Percentiles rank a stretch among this genome's conserved stretches.
Conservation (phyloP, 768 basidiomycete genomes). For the Russula sp. region DNA sequence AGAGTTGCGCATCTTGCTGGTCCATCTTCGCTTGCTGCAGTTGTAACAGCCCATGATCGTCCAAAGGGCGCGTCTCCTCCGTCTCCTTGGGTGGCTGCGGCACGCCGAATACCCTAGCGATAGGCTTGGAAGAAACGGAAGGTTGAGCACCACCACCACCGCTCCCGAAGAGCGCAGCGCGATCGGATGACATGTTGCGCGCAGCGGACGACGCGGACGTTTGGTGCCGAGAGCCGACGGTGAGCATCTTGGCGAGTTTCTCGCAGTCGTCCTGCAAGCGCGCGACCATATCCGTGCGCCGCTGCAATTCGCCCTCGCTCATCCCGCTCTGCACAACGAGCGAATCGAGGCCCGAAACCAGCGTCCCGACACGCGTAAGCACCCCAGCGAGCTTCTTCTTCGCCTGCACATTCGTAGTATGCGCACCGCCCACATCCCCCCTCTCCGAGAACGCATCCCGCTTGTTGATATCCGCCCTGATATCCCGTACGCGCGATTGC, state of each 20-base stretch:
- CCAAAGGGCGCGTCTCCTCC: conserved; percentile 80
- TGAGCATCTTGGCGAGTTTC: conserved; percentile 82
- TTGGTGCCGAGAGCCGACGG: conserved; percentile 56
- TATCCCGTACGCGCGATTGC: conserved; percentile 70
- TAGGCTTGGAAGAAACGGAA: conserved; percentile 36
- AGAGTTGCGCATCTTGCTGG: conserved; percentile 80
- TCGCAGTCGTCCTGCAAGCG: conserved; percentile 88
- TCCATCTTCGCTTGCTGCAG: conserved; percentile 79
- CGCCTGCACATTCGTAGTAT: conserved; percentile 77
- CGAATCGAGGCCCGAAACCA: conserved; percentile 66
- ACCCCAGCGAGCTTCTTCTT: conserved; percentile 80
- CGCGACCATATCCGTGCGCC: conserved; percentile 86
- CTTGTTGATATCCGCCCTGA: conserved; percentile 83
- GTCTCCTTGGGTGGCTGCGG: conserved; percentile 67
- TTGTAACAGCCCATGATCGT: conserved; percentile 74
- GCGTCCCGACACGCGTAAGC: conserved; percentile 65
- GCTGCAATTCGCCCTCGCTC: conserved; percentile 87
- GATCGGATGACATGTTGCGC: conserved; percentile 50
- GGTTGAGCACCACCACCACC: neutral
- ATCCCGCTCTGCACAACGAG: conserved; percentile 71
- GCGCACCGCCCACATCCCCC: conserved; percentile 69
- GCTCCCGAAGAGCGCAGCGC: conserved; percentile 54
- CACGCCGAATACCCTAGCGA: conserved; percentile 78
- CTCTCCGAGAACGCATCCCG: conserved; percentile 80
- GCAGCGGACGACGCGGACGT: conserved; percentile 38